Percentiles rank a stretch among this genome's conserved stretches.
phyloP scores from a whole-genome alignment of 257 asterid genomes.

The Phtheirospermum japonicum region DNA sequence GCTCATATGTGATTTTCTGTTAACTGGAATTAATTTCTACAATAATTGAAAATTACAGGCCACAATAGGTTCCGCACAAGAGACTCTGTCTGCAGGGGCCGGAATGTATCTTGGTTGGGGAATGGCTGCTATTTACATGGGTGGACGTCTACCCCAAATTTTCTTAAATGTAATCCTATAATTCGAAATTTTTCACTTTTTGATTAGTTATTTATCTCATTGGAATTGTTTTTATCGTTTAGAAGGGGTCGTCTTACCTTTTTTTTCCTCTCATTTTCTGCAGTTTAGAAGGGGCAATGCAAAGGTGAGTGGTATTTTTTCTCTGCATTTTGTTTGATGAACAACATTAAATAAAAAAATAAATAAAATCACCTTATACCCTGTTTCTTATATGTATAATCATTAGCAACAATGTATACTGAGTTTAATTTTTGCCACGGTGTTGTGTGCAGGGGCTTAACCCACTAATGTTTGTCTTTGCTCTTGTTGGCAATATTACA shows the following conservation, averaged over 20 bases:
- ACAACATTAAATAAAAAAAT: not conserved
- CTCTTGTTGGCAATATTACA: constrained; percentile 63
- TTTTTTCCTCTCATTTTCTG: constrained; percentile 20
- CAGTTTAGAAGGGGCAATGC: constrained; percentile 66
- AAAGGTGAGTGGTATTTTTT: constrained; percentile 41
- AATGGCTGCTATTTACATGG: constrained; percentile 65
- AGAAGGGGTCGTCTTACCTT: not conserved
- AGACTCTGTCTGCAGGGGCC: constrained; percentile 29
- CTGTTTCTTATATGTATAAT: not conserved
- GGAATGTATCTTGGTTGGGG: constrained; percentile 79
- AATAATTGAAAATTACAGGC: constrained; percentile 35
- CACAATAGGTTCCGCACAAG: constrained; percentile 18
- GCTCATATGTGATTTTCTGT: not conserved
- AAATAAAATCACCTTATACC: not conserved
- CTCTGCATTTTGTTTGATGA: not conserved
- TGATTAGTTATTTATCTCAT: not conserved
- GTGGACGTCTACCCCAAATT: constrained; percentile 80
- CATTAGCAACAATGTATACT: constrained; percentile 1
- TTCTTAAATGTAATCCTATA: constrained; percentile 47
- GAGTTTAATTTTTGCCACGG: not conserved
- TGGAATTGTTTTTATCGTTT: too few species aligned
- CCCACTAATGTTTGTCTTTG: constrained; percentile 74
- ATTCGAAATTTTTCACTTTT: not conserved
- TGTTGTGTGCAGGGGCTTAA: constrained; percentile 57
- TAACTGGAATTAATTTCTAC: not conserved